Conservation (phyloP, 768 basidiomycete species). For the Lentinula raphanica region DNA sequence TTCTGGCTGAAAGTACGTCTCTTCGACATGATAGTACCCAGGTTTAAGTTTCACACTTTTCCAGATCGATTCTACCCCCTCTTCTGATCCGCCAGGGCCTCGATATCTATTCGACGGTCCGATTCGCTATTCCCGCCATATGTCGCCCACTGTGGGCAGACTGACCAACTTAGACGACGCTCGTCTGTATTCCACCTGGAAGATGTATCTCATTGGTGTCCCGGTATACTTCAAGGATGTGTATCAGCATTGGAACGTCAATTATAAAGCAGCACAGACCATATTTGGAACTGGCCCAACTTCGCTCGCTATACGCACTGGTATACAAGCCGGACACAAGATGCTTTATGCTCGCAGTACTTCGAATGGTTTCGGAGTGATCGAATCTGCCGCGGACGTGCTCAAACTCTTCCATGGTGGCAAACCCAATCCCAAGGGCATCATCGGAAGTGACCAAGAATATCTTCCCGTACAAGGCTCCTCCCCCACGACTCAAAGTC, state of each 20-base stretch:
- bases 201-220: constrained; percentile 60
- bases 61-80: constrained; percentile 54
- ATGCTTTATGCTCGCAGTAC: constrained; percentile 69
- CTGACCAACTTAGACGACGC: constrained; percentile 57
- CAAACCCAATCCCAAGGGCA: background rate
- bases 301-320: constrained; percentile 59
- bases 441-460: constrained; percentile 1
- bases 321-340: constrained; percentile 67
- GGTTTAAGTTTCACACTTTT: background rate
- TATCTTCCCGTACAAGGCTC: background rate
- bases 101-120: constrained; percentile 73
- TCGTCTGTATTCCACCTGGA: constrained; percentile 77
- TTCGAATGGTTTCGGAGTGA: constrained; percentile 56
- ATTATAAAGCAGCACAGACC: constrained; percentile 64
- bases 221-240: constrained; percentile 53
- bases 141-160: constrained; percentile 63
- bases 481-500: background rate
- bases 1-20: constrained; percentile 63
- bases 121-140: constrained; percentile 64
- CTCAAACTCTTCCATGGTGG: constrained; percentile 33
- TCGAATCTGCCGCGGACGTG: constrained; percentile 43
- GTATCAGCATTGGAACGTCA: constrained; percentile 60
- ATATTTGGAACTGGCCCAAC: constrained; percentile 58
- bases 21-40: background rate
- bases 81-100: constrained; percentile 34